Evolutionary conservation across 345 rosid genomes (phyloP), one percentile per base, ranked within the genome.

Genomic region (Brassica incana): DNA sequence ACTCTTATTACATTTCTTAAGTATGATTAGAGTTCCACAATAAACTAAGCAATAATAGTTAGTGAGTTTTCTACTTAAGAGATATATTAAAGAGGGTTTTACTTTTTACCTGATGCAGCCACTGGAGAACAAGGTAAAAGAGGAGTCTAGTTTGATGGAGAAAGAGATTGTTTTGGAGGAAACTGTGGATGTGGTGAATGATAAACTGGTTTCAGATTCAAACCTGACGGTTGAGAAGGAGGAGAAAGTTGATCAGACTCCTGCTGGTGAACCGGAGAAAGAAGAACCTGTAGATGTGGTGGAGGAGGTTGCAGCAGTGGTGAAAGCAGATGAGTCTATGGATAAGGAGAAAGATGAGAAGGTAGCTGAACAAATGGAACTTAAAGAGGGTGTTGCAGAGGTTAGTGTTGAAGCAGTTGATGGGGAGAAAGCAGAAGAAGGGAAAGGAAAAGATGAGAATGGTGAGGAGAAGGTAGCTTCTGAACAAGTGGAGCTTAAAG

Each of bases 31-130:
- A 36, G 59, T 52, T 71, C 4, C 36, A 69, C 9, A 62, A 48
- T 48, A 48, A 48, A 48, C 54, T 12, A 54, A 54, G 61, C 25
- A 54, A 20, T 33, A 54, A 20, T 33, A 48, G 8, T 18, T 70
- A 5, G n/a, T 5, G 64, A 7, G 14, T 32, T 29, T 48, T 70
- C 23, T n/a, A n/a, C n/a, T n/a, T n/a, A n/a, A n/a, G n/a, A n/a
- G n/a, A n/a, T n/a, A n/a, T n/a, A n/a, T n/a, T n/a, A n/a, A n/a
- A n/a, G n/a, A n/a, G n/a, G n/a, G n/a, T n/a, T n/a, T n/a, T n/a
- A n/a, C n/a, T n/a, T n/a, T n/a, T n/a, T n/a, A 80, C 67, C 32
- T 74, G 79, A 69, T 74, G 76, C 79, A 80, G 83, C 76, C 79
- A 64, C 0, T 69, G 29, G 83, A 80, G 72, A 71, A 38, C 76